Base-by-base conservation (phyloP, 23 red algal genomes). In the Gracilariopsis chorda region DNA sequence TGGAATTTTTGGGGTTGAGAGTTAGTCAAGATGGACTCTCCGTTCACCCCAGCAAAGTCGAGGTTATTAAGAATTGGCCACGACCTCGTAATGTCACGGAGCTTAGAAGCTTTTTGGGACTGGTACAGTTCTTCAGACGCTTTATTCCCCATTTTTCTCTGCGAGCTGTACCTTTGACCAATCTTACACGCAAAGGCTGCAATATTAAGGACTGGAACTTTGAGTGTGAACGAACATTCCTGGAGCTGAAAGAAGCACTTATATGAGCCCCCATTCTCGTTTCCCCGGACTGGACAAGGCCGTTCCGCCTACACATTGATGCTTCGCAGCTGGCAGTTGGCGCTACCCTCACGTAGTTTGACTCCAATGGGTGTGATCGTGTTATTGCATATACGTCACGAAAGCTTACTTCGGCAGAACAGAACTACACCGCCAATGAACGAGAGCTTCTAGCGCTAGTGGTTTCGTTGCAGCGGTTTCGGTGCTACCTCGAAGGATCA, bases 81-180 rank as follows among this genome's bases (percentile, higher is more conserved):
- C 13, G 21, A 2, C 82, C 82, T 27, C 11, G 37, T 24, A 86
- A 13, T 44, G 23, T 70, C 9, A 68, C 39, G 27, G 82, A 86
- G 19, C 43, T 70, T 1, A 8, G 64, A 44, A 70, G 59, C 11
- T 77, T 86, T 34, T 23, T 71, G 13, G 82, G 82, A 0, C 58
- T 86, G 60, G 57, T 69, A 14, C 58, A 86, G 8, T 86, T 86
- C 33, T 86, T 70, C 45, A 11, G 82, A 27, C 60, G 82, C 7
- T 86, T 86, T 21, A 69, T 71, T 1, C 2, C n/a, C 20, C 5
- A 10, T 2, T 60, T 81, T 28, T 52, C 46, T 1, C 1, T 21
- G 2, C 5, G 24, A 2, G 40, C 77, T 10, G 6, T 2, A 6
- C 77, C 77, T 3, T 27, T 81, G 2, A 55, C 40, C 4, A 9